phyloP scores from a whole-genome alignment of 2,329 filamentous ascomycete genomes.

The Exophiala calicioides region DNA sequence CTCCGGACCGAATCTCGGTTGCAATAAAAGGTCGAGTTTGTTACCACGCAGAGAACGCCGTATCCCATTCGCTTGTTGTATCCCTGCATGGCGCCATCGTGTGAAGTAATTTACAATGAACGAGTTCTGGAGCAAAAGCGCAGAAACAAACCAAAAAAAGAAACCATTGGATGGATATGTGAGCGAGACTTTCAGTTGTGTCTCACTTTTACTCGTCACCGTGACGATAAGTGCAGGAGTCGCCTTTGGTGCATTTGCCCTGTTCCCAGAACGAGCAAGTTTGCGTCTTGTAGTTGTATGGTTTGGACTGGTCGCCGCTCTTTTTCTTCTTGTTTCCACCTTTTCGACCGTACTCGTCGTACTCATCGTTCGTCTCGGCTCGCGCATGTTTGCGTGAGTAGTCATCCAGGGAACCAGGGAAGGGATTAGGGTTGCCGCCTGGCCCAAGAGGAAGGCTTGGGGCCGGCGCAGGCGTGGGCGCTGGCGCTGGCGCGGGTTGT shows the following conservation, averaged over 20 bases:
- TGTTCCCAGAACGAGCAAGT: slow-evolving; percentile 57
- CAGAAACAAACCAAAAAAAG: too few relatives aligned
- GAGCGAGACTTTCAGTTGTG: too few relatives aligned
- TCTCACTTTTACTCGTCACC: slow-evolving; percentile 35
- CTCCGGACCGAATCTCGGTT: too few relatives aligned
- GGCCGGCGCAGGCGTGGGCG: too few relatives aligned
- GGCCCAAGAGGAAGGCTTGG: slow-evolving; percentile 21
- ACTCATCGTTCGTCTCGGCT: slow-evolving; percentile 24
- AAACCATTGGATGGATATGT: too few relatives aligned
- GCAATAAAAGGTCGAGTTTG: too few relatives aligned
- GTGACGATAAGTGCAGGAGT: slow-evolving; percentile 53
- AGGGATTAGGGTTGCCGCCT: slow-evolving; percentile 23
- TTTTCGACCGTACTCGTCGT: slow-evolving; percentile 25
- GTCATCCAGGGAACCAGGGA: slow-evolving; percentile 19
- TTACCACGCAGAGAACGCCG: too few relatives aligned
- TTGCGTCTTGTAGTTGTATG: slow-evolving; percentile 48
- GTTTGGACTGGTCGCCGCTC: slow-evolving; percentile 14
- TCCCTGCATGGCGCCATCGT: too few relatives aligned
- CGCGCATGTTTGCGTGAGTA: slow-evolving; percentile 23
- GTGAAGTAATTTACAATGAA: too few relatives aligned
- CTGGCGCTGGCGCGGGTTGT: slow-evolving; percentile 8
- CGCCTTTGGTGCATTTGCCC: slow-evolving; percentile 56
- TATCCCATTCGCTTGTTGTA: too few relatives aligned
- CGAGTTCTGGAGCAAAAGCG: too few relatives aligned
- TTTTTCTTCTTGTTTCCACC: slow-evolving; percentile 29